Evolutionary conservation across 768 basidiomycete genomes (phyloP).

Genomic region (Leccinum subtestaceum): DNA sequence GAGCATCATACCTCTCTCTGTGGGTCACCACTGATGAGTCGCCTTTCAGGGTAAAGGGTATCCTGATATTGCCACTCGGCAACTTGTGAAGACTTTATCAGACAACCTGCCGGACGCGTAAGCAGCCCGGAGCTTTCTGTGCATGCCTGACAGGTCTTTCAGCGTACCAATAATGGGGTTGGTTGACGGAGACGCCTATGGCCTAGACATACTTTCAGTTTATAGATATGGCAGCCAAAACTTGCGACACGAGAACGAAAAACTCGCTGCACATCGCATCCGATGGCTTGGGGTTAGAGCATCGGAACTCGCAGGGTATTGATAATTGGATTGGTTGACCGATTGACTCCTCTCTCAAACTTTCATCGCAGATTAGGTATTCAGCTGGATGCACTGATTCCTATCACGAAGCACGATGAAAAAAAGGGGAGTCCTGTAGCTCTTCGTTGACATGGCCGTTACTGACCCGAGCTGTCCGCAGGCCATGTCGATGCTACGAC

Average conservation of each 20-base stretch:
- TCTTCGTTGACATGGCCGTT: not conserved
- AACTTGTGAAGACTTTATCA: constrained; percentile 73
- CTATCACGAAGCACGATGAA: constrained; percentile 68
- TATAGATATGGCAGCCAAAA: constrained; percentile 78
- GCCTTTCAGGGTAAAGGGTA: constrained; percentile 86
- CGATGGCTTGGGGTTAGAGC: constrained; percentile 78
- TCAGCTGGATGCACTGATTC: constrained; percentile 58
- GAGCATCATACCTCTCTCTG: not conserved
- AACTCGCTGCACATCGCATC: constrained; percentile 64
- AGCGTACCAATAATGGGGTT: constrained; percentile 78
- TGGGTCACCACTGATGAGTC: constrained; percentile 4
- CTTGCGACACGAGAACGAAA: constrained; percentile 68
- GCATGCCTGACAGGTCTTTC: constrained; percentile 1
- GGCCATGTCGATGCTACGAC: constrained; percentile 64
- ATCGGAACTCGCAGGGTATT: constrained; percentile 63
- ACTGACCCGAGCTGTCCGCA: constrained; percentile 26
- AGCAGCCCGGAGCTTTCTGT: constrained; percentile 5
- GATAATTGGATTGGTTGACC: constrained; percentile 13
- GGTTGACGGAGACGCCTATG: constrained; percentile 91
- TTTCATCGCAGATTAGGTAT: constrained; percentile 51
- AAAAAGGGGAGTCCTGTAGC: constrained; percentile 53
- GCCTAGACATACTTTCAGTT: constrained; percentile 86
- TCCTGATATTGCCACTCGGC: constrained; percentile 88
- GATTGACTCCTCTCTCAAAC: not conserved
- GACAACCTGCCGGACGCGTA: constrained; percentile 62